Conservation (phyloP, 192 early-diverging fungal species). For the Chytriomyces confervae region DNA sequence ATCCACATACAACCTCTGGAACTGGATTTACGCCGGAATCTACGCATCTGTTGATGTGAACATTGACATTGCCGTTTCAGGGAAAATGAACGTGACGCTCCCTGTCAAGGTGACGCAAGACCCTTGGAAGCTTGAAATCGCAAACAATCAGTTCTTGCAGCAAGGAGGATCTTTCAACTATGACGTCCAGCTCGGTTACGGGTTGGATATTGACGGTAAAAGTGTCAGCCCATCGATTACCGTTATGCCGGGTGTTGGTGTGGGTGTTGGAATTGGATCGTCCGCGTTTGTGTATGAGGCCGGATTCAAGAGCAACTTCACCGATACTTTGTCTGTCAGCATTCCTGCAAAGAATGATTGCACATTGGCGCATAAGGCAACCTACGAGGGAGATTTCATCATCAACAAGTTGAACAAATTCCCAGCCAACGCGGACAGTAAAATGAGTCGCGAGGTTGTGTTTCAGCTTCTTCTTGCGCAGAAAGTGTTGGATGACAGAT, state of each 20-base stretch:
- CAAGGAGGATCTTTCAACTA: neutral
- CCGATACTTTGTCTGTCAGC: neutral
- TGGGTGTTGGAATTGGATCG: neutral
- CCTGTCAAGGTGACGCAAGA: neutral
- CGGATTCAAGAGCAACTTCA: neutral
- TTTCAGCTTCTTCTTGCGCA: conserved; percentile 1
- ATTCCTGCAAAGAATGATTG: neutral
- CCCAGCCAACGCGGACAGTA: neutral
- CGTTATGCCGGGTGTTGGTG: neutral
- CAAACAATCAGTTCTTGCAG: neutral
- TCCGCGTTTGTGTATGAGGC: neutral
- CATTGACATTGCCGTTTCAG: neutral
- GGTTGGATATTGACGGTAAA: neutral
- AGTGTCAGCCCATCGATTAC: neutral
- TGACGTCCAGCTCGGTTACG: neutral
- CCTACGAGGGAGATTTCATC: conserved; percentile 5
- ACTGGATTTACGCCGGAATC: neutral
- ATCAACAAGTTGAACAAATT: neutral
- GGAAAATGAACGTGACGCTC: neutral
- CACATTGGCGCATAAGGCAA: neutral
- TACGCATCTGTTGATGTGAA: neutral
- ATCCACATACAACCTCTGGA: neutral
- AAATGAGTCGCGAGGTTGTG: neutral
- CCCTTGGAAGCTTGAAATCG: neutral
- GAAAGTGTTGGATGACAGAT: conserved; percentile 4